Evolutionary conservation across 306 rosid species (phyloP), one percentile per base, ranked within the genome.

Genomic region (Cotoneaster glaucophyllus): DNA sequence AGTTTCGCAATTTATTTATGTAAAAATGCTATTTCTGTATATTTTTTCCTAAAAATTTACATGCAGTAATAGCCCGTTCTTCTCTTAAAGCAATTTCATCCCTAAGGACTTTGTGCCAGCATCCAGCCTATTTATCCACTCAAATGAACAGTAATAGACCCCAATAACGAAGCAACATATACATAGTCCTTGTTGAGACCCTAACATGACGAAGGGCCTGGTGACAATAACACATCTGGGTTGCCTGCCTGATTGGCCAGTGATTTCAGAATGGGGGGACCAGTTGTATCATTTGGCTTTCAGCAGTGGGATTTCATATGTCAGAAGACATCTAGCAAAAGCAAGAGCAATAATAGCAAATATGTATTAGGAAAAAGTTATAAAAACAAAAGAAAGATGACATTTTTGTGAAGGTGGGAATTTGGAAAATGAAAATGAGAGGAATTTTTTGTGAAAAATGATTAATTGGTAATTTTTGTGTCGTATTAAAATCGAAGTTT

Each of bases 271-370:
- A 39, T 63, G 54, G 24, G 79, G 79, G 81, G 78, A 65, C 66
- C 77, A 80, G 22, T 54, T 14, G 48, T 69, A 45, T 50, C 15
- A 6, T 70, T 21, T 3, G 64, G 31, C 6, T 73, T 44, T 63
- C 64, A 74, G 64, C 80, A 64, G 74, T 74, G 75, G 74, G 76
- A 74, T 78, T 81, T 83, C 74, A 52, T 64, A 64, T 66, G 81
- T 81, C 81, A 70, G 78, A 64, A 73, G 31, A 69, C 69, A 73
- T 43, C 52, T 53, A 63, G 9, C 26, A 41, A 67, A 43, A 57
- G 22, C 39, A 67, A 19, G 62, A 19, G 69, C 12, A 29, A 64
- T 29, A 64, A 64, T 29, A 29, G 41, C 19, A 63, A 18, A 14
- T 6, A 61, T 63, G 34, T 34, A 6, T 5, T 25, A 22, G 31